These are phyloP conservation scores for Blastobotrys ciferrii DNA, from an alignment of 1,139 yeast species.

Conservation along the genomic window DNA sequence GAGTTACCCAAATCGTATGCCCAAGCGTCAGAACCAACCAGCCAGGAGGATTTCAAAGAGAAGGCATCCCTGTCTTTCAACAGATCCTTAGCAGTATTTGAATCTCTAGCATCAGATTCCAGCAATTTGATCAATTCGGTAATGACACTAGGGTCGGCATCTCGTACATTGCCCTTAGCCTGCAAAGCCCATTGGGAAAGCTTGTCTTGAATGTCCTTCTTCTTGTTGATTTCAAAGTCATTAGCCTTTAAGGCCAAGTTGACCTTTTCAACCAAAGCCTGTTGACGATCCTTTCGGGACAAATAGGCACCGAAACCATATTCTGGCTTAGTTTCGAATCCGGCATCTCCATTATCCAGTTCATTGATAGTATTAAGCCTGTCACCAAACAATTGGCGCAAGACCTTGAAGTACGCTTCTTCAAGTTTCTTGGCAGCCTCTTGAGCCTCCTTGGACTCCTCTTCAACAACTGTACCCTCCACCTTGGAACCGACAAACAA, in stretches of 20 bases:
- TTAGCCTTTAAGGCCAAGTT: conserved; percentile 50
- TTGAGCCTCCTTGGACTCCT: conserved; percentile 38
- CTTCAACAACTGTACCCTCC: conserved; percentile 15
- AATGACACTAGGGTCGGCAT: conserved; percentile 30
- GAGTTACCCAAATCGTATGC: conserved; percentile 88
- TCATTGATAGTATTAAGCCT: conserved; percentile 60
- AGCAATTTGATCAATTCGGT: conserved; percentile 45
- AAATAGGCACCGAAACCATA: conserved; percentile 81
- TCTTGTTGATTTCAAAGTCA: conserved; percentile 47
- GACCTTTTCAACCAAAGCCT: conserved; percentile 49
- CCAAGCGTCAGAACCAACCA: conserved; percentile 95
- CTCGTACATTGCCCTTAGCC: conserved; percentile 22
- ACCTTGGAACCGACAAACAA: conserved; percentile 53
- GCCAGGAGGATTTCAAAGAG: conserved; percentile 62
- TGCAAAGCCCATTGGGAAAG: conserved; percentile 66
- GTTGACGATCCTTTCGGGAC: conserved; percentile 47
- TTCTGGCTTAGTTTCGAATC: conserved; percentile 59
- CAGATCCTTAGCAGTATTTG: conserved; percentile 46
- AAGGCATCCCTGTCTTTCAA: conserved; percentile 49
- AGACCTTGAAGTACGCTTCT: conserved; percentile 72
- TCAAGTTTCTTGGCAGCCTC: conserved; percentile 57
- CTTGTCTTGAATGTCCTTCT: conserved; percentile 51
- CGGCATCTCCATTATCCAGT: conserved; percentile 45
- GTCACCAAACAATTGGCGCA: conserved; percentile 60
- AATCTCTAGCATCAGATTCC: conserved; percentile 38